phyloP scores from a whole-genome alignment of 768 basidiomycete genomes.

The Boletus patriciae region DNA sequence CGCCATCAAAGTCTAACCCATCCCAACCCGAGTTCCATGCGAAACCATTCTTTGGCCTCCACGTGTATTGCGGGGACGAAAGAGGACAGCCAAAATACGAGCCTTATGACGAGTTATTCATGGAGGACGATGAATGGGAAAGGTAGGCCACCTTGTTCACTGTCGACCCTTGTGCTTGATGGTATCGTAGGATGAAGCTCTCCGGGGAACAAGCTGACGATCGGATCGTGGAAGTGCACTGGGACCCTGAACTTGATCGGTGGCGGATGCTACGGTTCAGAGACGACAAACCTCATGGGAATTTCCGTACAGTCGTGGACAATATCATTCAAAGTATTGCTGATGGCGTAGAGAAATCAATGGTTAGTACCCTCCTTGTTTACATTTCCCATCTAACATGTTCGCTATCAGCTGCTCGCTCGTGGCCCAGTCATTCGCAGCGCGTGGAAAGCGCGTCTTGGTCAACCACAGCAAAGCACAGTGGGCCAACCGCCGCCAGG shows the following conservation, averaged over 20 bases:
- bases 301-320: conserved; percentile 80
- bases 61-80: conserved; percentile 79
- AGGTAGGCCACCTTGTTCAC: conserved; percentile 47
- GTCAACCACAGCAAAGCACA: conserved; percentile 35
- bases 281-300: conserved; percentile 92
- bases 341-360: conserved; percentile 90
- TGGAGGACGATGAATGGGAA: conserved; percentile 93
- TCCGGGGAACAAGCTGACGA: conserved; percentile 89
- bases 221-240: conserved; percentile 90
- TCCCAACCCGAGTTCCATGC: conserved; percentile 72
- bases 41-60: conserved; percentile 83
- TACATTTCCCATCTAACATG: conserved; percentile 10
- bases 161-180: conserved; percentile 2
- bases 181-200: conserved; percentile 66
- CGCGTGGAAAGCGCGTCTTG: conserved; percentile 71
- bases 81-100: conserved; percentile 63
- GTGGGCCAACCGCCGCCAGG: conserved; percentile 22
- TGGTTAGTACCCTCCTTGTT: conserved; percentile 48
- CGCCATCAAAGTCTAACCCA: conserved; percentile 54
- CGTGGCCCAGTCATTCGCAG: conserved; percentile 62
- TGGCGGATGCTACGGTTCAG: conserved; percentile 95
- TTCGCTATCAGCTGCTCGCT: conserved; percentile 57
- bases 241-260: conserved; percentile 63
- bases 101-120: conserved; percentile 79
- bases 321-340: conserved; percentile 89